These are phyloP conservation scores for Trichoderma guizhouense DNA, from an alignment of 2,329 filamentous ascomycete genomes.

Conservation along the genomic window DNA sequence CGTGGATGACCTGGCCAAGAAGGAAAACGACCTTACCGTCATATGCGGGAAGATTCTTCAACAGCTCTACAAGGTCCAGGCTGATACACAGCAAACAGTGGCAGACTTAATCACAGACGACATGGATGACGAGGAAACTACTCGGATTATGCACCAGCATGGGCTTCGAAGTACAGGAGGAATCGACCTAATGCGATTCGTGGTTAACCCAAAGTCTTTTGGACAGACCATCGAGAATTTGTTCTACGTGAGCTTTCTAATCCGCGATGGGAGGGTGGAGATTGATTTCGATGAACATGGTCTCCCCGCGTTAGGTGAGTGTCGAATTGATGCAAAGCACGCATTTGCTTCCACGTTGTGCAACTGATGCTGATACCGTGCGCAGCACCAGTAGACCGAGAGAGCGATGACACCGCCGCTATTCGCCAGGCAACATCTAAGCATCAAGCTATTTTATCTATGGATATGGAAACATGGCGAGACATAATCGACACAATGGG, in stretches of 20 bases:
- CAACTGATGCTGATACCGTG: conserved; percentile 21
- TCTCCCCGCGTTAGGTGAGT: conserved; percentile 77
- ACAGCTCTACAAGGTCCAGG: conserved; percentile 52
- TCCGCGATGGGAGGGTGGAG: conserved; percentile 76
- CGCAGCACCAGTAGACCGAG: conserved; percentile 36
- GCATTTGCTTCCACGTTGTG: background rate
- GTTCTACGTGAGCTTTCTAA: conserved; percentile 93
- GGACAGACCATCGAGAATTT: conserved; percentile 95
- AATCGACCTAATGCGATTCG: conserved; percentile 79
- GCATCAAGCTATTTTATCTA: conserved; percentile 82
- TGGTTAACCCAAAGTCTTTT: conserved; percentile 85
- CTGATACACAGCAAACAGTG: conserved; percentile 46
- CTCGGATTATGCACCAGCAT: conserved; percentile 59
- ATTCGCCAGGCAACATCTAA: conserved; percentile 55
- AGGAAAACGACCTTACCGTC: conserved; percentile 73
- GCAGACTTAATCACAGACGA: conserved; percentile 43
- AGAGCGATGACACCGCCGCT: conserved; percentile 46
- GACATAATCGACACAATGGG: conserved; percentile 72
- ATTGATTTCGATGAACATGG: conserved; percentile 70
- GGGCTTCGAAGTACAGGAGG: conserved; percentile 66
- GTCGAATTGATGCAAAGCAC: background rate
- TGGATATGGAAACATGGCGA: conserved; percentile 83
- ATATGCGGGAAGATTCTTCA: conserved; percentile 73
- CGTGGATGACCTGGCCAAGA: conserved; percentile 69
- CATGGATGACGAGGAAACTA: conserved; percentile 44